Conservation (phyloP, 345 rosid genomes). For the Eucalyptus virginea region DNA sequence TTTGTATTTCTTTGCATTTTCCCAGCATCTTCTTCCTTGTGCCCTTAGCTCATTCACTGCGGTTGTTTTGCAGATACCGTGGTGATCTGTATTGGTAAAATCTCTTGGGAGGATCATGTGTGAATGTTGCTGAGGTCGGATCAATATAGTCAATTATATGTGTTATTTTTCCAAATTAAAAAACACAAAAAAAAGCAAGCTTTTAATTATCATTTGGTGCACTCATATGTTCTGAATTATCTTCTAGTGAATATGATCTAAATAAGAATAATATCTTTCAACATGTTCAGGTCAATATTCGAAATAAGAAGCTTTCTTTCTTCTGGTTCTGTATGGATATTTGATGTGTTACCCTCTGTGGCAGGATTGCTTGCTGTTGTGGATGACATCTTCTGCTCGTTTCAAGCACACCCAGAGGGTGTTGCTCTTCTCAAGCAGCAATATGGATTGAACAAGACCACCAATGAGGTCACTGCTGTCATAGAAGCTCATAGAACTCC, state of each 20-base stretch:
- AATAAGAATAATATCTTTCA: background rate
- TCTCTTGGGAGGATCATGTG: background rate
- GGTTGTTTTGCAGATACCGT: background rate
- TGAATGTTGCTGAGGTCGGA: fast-evolving
- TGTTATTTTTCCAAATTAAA: background rate
- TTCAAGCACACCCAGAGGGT: slow-evolving; percentile 84
- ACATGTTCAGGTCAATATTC: slow-evolving; percentile 16
- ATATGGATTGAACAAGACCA: slow-evolving; percentile 62
- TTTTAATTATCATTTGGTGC: background rate
- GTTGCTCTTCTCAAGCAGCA: slow-evolving; percentile 67
- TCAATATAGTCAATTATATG: background rate
- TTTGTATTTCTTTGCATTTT: too few species aligned
- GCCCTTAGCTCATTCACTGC: background rate
- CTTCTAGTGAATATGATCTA: background rate
- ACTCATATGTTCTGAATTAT: background rate
- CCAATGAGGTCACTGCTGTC: slow-evolving; percentile 67
- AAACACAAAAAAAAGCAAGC: fast-evolving
- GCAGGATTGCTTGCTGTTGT: slow-evolving; percentile 69
- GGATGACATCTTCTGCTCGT: slow-evolving; percentile 91
- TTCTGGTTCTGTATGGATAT: background rate
- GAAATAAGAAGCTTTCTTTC: slow-evolving; percentile 49
- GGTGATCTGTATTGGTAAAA: background rate
- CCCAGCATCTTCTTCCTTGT: background rate
- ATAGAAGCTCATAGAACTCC: slow-evolving; percentile 83
- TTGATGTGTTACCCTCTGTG: background rate